A percentile compares a stretch with the other conserved stretches of the same genome.
Conservation (phyloP, 352 stramenopile genomes). For the Phytophthora sansomeana region DNA sequence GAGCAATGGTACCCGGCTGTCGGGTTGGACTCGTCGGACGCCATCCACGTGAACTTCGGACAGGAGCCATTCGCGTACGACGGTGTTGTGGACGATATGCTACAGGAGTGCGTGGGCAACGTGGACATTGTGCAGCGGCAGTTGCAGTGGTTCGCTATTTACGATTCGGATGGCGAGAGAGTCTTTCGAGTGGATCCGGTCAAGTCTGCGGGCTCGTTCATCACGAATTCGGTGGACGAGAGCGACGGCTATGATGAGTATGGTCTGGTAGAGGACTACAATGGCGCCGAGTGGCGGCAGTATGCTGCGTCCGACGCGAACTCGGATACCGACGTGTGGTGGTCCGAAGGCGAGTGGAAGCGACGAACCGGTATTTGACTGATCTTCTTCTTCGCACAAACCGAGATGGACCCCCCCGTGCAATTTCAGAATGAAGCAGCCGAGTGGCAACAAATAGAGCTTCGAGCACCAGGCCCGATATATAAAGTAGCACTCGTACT, state of each 20-base stretch:
- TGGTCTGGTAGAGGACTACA: conserved; percentile 37
- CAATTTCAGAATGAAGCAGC: too few relatives aligned
- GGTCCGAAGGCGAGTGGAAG: conserved; percentile 41
- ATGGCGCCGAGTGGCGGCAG: conserved; percentile 29
- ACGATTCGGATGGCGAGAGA: conserved; percentile 47
- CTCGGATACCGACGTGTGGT: too few relatives aligned
- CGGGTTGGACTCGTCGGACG: conserved; percentile 38
- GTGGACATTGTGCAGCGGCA: conserved; percentile 34
- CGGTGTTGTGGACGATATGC: conserved; percentile 39
- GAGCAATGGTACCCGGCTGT: conserved; percentile 45
- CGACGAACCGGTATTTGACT: conserved; percentile 28
- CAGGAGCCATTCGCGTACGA: conserved; percentile 47
- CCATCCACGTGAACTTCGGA: conserved; percentile 45
- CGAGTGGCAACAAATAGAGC: too few relatives aligned
- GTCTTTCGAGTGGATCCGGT: conserved; percentile 14
- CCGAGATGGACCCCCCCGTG: too few relatives aligned
- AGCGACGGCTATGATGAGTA: conserved; percentile 48
- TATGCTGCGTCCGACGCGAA: too few relatives aligned
- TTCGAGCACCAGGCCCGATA: too few relatives aligned
- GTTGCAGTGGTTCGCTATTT: conserved; percentile 41
- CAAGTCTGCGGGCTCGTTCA: conserved; percentile 8
- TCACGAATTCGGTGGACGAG: conserved; percentile 28
- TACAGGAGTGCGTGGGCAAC: conserved; percentile 33
- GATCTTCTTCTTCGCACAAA: too few relatives aligned
- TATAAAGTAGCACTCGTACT: too few relatives aligned